Base-by-base conservation (phyloP, 768 basidiomycete genomes). In the Psilocybe subaeruginosa region DNA sequence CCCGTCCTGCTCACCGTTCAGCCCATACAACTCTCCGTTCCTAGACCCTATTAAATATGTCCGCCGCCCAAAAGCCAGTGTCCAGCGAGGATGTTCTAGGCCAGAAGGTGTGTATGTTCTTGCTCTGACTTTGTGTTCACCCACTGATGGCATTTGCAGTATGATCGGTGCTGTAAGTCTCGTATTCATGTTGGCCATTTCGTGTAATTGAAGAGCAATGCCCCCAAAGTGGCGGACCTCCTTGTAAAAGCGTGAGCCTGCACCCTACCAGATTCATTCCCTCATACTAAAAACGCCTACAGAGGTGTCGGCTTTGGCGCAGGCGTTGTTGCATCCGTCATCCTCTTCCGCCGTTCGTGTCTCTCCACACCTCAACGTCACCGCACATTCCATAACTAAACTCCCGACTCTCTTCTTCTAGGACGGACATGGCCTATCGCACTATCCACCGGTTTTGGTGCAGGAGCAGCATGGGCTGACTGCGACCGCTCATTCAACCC, bases 401-500 rank as follows among this genome's bases (percentile, higher is more conserved):
- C 17, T 39, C 48, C 54, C 64, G 17, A 19, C 64, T 53, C 62
- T 49, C 58, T 46, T 45, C 63, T 53, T 58, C 39, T 71, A 95
- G 94, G 94, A 80, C 91, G 95, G 60, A 90, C 91, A 71, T 97
- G 93, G 93, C 94, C 94, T 48, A 88, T 97, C 66, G 87, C 91
- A 31, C 84, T 96, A 58, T 81, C 90, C 14, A 91, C 92, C 5
- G 94, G 94, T 37, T 95, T 95, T 72, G 94, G 94, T 35, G 83
- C 88, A 43, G 94, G 94, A 46, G 86, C 87, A 55, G 93, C 94
- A 30, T 95, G 93, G 72, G 88, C 92, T 31, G 94, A 96, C 82
- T 95, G 94, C 76, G 92, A 97, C 78, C 86, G 93, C 53, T 89
- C 91, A 14, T 97, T 96, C 86, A 95, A 95, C 77, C 91, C 93